A percentile compares a stretch with the other conserved stretches of the same genome.
phyloP scores from a whole-genome alignment of 1,284 basidiomycete species.

The Serendipita sp. region DNA sequence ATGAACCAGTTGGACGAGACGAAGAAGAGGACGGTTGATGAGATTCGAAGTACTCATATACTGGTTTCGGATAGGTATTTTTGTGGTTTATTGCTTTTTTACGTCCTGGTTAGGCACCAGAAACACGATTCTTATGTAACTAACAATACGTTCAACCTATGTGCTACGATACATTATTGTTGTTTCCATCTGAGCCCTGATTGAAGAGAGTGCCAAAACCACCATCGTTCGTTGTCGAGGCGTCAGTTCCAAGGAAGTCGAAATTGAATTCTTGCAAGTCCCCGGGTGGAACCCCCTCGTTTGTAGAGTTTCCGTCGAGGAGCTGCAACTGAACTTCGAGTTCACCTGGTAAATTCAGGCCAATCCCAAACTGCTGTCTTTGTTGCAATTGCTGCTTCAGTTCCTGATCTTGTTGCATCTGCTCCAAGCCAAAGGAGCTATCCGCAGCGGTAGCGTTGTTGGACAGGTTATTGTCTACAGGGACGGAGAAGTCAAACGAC shows the following conservation, averaged over 20 bases:
- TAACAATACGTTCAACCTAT: neutral
- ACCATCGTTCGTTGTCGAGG: neutral
- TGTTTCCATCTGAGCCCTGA: too few relatives aligned
- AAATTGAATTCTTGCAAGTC: neutral
- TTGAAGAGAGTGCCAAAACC: neutral
- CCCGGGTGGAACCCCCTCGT: neutral
- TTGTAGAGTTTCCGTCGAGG: neutral
- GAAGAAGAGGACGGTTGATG: constrained; percentile 35
- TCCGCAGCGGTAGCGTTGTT: neutral
- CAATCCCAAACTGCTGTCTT: neutral
- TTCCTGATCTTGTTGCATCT: neutral
- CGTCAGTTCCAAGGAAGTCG: neutral
- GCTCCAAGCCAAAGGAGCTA: neutral
- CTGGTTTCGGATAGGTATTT: neutral
- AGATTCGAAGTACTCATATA: neutral
- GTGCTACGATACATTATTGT: neutral
- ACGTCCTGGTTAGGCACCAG: neutral
- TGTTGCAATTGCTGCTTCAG: constrained; percentile 1
- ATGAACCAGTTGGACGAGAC: constrained; percentile 72
- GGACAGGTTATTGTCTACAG: neutral
- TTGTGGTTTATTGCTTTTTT: neutral
- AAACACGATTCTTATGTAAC: neutral
- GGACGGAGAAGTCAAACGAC: neutral
- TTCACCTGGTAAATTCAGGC: neutral
- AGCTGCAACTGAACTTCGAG: neutral